Conservation (phyloP, 352 stramenopile species). For the Globisporangium echinulatum region DNA sequence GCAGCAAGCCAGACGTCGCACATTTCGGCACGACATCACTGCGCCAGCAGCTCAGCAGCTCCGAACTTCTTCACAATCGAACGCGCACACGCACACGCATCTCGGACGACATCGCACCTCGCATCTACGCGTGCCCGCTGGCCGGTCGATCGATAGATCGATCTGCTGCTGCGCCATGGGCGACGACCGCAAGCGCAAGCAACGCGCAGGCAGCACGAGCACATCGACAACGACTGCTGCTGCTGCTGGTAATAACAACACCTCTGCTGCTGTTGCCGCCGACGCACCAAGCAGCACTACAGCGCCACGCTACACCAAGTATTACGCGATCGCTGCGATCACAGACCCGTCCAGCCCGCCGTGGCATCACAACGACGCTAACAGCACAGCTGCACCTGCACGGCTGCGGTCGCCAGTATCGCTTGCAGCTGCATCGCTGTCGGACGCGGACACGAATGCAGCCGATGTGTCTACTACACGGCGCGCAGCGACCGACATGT, state of each 20-base stretch:
- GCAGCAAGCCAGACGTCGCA: too few relatives aligned
- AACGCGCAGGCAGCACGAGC: background rate
- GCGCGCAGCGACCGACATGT: conserved; percentile 15
- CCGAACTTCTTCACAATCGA: too few relatives aligned
- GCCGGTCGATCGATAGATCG: too few relatives aligned
- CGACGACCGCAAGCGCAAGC: conserved; percentile 15
- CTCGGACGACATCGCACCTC: too few relatives aligned
- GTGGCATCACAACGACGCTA: background rate
- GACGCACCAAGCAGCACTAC: background rate
- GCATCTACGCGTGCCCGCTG: too few relatives aligned
- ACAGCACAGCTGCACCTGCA: background rate
- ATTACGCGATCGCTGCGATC: conserved; percentile 15
- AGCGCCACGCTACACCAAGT: conserved; percentile 10
- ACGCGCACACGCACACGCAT: too few relatives aligned
- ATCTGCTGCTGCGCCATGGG: conserved; percentile 3
- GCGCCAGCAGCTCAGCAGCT: too few relatives aligned
- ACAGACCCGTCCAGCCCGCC: conserved; percentile 6
- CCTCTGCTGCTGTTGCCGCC: background rate
- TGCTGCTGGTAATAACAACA: background rate
- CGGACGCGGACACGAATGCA: too few relatives aligned
- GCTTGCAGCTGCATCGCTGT: background rate
- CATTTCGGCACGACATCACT: too few relatives aligned
- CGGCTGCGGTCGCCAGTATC: background rate
- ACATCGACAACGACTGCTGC: background rate
- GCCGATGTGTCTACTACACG: too few relatives aligned